Evolutionary conservation across 768 basidiomycete genomes (phyloP).

Genomic region (Pleurotus ostreatus): DNA sequence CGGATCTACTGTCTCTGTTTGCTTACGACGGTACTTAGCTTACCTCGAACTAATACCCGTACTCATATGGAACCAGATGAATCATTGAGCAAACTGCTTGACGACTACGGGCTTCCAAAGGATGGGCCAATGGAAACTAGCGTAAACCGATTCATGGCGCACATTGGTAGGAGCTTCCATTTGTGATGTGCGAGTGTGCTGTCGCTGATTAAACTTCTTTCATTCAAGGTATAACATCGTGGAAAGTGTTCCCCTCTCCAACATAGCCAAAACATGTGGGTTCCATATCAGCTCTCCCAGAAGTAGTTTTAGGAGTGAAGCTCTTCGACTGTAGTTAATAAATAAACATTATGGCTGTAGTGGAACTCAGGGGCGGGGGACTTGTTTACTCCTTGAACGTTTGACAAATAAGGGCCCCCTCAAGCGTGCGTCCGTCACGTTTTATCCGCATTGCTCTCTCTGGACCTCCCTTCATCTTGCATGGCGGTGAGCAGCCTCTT

Average conservation of each 20-base stretch:
- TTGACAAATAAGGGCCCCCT: slow-evolving; percentile 3
- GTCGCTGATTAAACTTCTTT: not conserved
- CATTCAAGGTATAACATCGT: not conserved
- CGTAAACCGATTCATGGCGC: slow-evolving; percentile 51
- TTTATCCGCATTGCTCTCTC: slow-evolving; percentile 11
- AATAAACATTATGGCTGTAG: no score
- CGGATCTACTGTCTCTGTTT: slow-evolving; percentile 45
- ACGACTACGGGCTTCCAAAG: slow-evolving; percentile 45
- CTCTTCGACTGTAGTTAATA: no score
- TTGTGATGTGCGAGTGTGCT: not conserved
- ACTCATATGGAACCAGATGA: slow-evolving; percentile 28
- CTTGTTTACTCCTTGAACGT: slow-evolving; percentile 2
- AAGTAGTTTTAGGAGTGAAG: not conserved
- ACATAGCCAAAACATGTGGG: not conserved
- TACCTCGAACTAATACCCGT: no score
- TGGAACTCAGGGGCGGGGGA: not conserved
- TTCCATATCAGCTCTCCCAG: not conserved
- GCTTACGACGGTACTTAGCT: slow-evolving; percentile 47
- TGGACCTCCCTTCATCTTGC: slow-evolving; percentile 6
- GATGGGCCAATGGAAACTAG: slow-evolving; percentile 39
- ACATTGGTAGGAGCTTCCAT: slow-evolving; percentile 39
- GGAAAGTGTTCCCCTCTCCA: not conserved
- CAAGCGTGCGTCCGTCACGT: slow-evolving; percentile 13
- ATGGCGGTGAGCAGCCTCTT: slow-evolving; percentile 31
- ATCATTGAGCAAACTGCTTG: slow-evolving; percentile 35